phyloP scores from a whole-genome alignment of 2,329 filamentous ascomycete species.

The Huntiella bhutanensis region DNA sequence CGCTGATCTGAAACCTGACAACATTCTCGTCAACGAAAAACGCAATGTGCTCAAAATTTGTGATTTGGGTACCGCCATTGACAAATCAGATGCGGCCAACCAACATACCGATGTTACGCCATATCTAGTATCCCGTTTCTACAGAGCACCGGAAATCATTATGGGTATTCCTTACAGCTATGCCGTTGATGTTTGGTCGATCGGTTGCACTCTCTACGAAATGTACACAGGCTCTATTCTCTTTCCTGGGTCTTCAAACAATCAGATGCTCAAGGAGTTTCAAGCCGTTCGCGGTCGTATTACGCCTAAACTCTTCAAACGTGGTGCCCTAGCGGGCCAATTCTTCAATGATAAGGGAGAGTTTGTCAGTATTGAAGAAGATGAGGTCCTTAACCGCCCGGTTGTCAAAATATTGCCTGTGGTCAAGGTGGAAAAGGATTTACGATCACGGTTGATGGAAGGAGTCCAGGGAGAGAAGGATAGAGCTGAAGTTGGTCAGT shows the following conservation, averaged over 20 bases:
- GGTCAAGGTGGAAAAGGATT: slow-evolving; percentile 59
- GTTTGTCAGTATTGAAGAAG: slow-evolving; percentile 69
- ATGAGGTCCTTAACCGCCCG: slow-evolving; percentile 72
- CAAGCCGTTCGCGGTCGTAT: slow-evolving; percentile 93
- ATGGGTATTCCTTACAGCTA: slow-evolving; percentile 92
- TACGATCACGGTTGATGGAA: slow-evolving; percentile 61
- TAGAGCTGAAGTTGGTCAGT: slow-evolving; percentile 57
- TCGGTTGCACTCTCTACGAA: slow-evolving; percentile 93
- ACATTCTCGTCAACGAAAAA: slow-evolving; percentile 73
- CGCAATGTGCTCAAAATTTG: slow-evolving; percentile 82
- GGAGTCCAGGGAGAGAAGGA: slow-evolving; percentile 50
- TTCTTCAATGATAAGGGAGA: slow-evolving; percentile 76
- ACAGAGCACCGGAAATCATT: slow-evolving; percentile 91
- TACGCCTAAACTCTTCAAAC: slow-evolving; percentile 71
- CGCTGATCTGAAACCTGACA: slow-evolving; percentile 93
- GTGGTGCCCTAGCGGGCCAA: slow-evolving; percentile 52
- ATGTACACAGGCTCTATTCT: slow-evolving; percentile 95
- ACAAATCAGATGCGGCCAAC: slow-evolving; percentile 58
- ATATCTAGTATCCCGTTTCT: slow-evolving; percentile 92
- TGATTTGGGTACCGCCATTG: slow-evolving; percentile 89
- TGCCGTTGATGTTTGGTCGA: slow-evolving; percentile 91
- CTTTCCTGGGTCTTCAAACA: slow-evolving; percentile 89
- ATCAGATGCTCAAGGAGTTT: slow-evolving; percentile 91
- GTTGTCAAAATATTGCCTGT: slow-evolving; percentile 47
- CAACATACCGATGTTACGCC: slow-evolving; percentile 69